Percentiles rank a stretch among this genome's conserved stretches.
These are phyloP conservation scores for Xerocomus amazonicus DNA, from an alignment of 1,284 basidiomycete genomes.

Conservation along the genomic window DNA sequence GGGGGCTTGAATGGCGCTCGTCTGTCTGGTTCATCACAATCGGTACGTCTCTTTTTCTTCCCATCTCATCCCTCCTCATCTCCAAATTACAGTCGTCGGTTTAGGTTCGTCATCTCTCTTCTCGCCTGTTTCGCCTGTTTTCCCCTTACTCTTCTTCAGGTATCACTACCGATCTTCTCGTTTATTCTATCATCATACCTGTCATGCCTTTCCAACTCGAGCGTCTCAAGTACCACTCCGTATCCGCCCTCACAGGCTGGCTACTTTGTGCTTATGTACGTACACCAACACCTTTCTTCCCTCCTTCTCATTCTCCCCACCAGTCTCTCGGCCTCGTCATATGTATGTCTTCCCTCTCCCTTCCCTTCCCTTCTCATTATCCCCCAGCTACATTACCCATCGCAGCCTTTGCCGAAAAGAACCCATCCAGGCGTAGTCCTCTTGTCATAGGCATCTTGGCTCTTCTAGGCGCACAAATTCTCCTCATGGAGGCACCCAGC, in stretches of 20 bases:
- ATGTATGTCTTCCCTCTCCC: constrained; percentile 37
- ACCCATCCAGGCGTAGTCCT: constrained; percentile 52
- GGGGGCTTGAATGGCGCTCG: constrained; percentile 51
- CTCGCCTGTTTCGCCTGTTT: neutral
- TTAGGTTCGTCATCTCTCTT: constrained; percentile 26
- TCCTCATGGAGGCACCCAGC: constrained; percentile 74
- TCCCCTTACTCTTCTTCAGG: constrained; percentile 37
- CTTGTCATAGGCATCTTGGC: constrained; percentile 56
- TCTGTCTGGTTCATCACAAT: constrained; percentile 51
- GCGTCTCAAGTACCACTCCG: constrained; percentile 45
- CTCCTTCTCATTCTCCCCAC: neutral
- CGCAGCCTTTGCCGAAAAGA: constrained; percentile 64
- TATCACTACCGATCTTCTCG: constrained; percentile 58
- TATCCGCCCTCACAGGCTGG: constrained; percentile 66
- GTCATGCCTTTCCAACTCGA: constrained; percentile 74
- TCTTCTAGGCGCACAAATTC: constrained; percentile 57
- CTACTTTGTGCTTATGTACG: constrained; percentile 61
- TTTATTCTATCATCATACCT: constrained; percentile 70
- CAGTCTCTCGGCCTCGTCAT: constrained; percentile 49
- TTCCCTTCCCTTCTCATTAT: neutral
- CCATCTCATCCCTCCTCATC: constrained; percentile 4
- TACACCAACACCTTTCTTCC: constrained; percentile 4
- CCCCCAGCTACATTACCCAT: constrained; percentile 63
- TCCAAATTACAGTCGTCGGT: constrained; percentile 31
- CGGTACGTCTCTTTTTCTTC: constrained; percentile 25